Percentiles rank a stretch among this genome's conserved stretches.
Conservation (phyloP, 805 yeast species). For the Spathaspora arborariae region DNA sequence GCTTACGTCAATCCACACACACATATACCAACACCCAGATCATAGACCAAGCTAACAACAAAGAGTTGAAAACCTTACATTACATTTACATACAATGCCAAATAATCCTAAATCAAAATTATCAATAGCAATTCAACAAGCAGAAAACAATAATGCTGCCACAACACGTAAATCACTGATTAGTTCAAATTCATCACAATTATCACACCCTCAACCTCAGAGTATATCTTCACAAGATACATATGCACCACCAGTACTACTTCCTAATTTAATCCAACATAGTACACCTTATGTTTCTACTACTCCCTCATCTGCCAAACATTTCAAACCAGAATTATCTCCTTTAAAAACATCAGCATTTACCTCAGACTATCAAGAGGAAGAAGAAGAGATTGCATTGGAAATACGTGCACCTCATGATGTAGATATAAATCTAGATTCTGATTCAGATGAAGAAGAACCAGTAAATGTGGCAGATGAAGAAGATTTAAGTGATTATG, state of each 20-base stretch:
- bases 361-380: constrained; percentile 9
- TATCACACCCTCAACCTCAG: neutral
- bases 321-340: constrained; percentile 34
- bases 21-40: too few relatives aligned
- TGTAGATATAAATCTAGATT: neutral
- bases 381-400: constrained; percentile 4
- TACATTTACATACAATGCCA: constrained; percentile 49
- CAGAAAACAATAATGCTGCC: constrained; percentile 23
- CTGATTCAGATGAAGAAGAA: constrained; percentile 9
- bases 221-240: neutral
- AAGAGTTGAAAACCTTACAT: too few relatives aligned
- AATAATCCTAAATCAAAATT: constrained; percentile 33
- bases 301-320: constrained; percentile 29
- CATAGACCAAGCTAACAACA: too few relatives aligned
- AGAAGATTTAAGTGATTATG: constrained; percentile 82
- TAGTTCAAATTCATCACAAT: constrained; percentile 4
- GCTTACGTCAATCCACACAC: too few relatives aligned
- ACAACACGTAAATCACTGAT: neutral
- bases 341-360: constrained; percentile 32
- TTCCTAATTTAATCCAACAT: constrained; percentile 22
- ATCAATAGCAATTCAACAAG: constrained; percentile 42
- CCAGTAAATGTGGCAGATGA: constrained; percentile 53
- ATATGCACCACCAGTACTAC: constrained; percentile 12
- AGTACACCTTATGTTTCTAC: constrained; percentile 28
- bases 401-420: constrained; percentile 2